Percentiles rank a stretch among this genome's conserved stretches.
Conservation (phyloP, 176 grass and related monocot genomes). For the Triticum dicoccoides region DNA sequence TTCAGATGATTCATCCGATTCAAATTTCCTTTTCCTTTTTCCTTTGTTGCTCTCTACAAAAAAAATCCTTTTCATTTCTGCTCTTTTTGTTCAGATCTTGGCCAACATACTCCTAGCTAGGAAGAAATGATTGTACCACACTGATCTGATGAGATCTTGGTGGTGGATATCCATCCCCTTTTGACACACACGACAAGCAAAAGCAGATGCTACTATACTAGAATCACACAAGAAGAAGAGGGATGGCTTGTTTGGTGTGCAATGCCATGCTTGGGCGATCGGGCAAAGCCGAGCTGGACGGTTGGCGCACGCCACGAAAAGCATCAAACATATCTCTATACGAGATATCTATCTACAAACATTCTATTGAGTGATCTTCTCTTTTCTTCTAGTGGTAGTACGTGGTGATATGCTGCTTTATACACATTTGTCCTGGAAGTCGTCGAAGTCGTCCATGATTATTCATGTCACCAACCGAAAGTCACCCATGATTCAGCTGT, state of each 20-base stretch:
- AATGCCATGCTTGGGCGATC: conserved; percentile 29
- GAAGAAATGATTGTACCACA: not conserved
- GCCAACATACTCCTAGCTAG: no score
- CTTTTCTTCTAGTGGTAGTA: not conserved
- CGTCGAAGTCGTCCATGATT: not conserved
- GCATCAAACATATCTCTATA: conserved; percentile 23
- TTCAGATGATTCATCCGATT: conserved; percentile 26
- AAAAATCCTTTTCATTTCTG: no score
- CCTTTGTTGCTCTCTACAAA: no score
- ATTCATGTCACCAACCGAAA: not conserved
- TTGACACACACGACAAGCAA: not conserved
- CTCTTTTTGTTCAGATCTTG: not conserved
- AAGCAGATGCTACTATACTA: not conserved
- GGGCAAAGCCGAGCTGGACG: conserved; percentile 20
- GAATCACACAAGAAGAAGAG: not conserved
- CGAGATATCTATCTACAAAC: not conserved
- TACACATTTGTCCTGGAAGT: not conserved
- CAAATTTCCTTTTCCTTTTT: not conserved
- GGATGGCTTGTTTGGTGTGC: conserved; percentile 34
- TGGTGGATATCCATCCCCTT: not conserved
- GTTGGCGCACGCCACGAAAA: conserved; percentile 27
- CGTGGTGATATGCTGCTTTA: not conserved
- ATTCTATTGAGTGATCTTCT: no score
- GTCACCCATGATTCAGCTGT: not conserved
- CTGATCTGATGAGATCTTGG: not conserved